phyloP scores from a whole-genome alignment of 2,329 filamentous ascomycete species.

The Colletotrichum sp. region DNA sequence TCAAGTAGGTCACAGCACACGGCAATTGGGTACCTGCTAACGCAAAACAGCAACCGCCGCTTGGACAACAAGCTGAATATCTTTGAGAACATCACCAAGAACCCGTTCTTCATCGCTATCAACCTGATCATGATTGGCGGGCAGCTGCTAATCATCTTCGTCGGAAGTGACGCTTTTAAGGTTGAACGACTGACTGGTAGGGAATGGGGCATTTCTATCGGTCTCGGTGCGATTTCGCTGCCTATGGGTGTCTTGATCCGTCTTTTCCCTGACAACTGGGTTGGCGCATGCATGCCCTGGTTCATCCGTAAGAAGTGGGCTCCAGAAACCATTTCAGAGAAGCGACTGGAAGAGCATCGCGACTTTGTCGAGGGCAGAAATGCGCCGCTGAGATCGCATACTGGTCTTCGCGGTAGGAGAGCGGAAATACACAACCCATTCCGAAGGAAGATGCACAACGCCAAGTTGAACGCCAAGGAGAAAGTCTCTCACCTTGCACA shows the following conservation, averaged over 20 bases:
- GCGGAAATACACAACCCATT: conserved; percentile 34
- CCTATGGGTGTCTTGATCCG: conserved; percentile 76
- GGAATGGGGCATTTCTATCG: conserved; percentile 85
- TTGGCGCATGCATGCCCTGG: conserved; percentile 27
- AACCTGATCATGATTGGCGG: conserved; percentile 82
- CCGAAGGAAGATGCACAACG: conserved; percentile 28
- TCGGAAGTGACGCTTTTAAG: conserved; percentile 77
- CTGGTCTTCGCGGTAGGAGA: conserved; percentile 31
- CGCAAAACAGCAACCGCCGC: conserved; percentile 67
- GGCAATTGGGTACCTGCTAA: conserved; percentile 31
- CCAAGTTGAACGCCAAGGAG: conserved; percentile 29
- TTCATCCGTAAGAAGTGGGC: conserved; percentile 31
- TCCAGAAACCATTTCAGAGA: conserved; percentile 22
- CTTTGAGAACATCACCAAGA: conserved; percentile 79
- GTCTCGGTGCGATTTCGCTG: conserved; percentile 76
- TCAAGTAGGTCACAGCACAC: conserved; percentile 51
- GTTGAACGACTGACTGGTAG: conserved; percentile 65
- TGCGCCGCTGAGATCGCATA: conserved; percentile 31
- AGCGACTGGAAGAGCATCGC: conserved; percentile 20
- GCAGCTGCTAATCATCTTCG: conserved; percentile 83
- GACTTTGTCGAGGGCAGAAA: conserved; percentile 24
- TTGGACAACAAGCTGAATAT: conserved; percentile 90
- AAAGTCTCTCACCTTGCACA: background rate
- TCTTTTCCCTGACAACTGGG: conserved; percentile 69
- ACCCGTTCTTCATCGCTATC: conserved; percentile 83